phyloP scores from a whole-genome alignment of 2,329 filamentous ascomycete species.

The Samsoniella hepiali region DNA sequence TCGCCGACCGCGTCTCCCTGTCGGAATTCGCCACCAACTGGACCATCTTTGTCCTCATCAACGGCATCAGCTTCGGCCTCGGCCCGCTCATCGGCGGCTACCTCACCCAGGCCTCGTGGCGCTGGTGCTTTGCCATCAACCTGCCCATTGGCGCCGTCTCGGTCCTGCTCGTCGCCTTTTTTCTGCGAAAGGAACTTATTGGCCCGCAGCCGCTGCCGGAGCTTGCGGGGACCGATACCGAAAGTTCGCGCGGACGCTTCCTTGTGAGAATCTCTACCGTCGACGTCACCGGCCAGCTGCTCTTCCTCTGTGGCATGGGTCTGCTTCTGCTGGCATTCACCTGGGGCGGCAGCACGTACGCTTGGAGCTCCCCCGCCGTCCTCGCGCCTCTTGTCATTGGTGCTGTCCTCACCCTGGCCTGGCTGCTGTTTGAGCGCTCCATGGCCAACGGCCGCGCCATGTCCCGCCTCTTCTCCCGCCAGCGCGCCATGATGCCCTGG shows the following conservation, averaged over 20 bases:
- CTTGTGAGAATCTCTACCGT: conserved; percentile 47
- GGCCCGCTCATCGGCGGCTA: conserved; percentile 58
- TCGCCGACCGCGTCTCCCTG: conserved; percentile 57
- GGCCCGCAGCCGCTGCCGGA: conserved; percentile 48
- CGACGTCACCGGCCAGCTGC: conserved; percentile 52
- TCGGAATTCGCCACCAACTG: conserved; percentile 56
- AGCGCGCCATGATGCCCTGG: conserved; percentile 65
- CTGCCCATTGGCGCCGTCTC: conserved; percentile 52
- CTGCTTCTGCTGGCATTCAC: conserved; percentile 53
- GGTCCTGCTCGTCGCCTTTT: conserved; percentile 50
- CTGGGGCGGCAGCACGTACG: conserved; percentile 53
- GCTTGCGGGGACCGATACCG: conserved; percentile 38
- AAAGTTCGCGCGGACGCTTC: conserved; percentile 34
- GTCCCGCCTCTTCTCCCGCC: conserved; percentile 46
- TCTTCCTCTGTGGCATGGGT: conserved; percentile 54
- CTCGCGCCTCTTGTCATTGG: conserved; percentile 49
- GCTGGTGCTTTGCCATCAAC: conserved; percentile 65
- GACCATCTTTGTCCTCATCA: conserved; percentile 54
- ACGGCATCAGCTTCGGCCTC: conserved; percentile 52
- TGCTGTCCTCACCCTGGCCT: conserved; percentile 37
- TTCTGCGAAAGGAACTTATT: conserved; percentile 58
- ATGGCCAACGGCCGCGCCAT: conserved; percentile 49
- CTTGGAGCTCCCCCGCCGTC: conserved; percentile 49
- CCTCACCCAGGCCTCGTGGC: conserved; percentile 55
- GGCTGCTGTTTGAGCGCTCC: conserved; percentile 51